phyloP scores from a whole-genome alignment of 106 monocot species.

The Agapanthus africanus region DNA sequence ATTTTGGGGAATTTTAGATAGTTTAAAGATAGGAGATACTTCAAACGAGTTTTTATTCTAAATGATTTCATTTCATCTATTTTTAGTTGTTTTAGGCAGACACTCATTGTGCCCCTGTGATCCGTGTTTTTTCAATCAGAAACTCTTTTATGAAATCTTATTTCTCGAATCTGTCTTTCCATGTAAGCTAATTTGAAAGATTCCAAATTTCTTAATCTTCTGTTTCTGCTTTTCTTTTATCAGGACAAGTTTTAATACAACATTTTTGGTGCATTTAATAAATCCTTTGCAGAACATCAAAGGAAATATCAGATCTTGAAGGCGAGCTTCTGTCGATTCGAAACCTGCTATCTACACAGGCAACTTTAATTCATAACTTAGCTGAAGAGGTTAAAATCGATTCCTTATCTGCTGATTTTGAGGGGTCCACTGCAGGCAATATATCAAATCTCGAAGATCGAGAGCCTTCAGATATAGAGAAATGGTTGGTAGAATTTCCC shows the following conservation, averaged over 20 bases:
- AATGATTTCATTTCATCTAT: too few species aligned
- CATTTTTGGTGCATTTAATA: background rate
- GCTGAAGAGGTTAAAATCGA: constrained; percentile 82
- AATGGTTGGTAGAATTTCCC: constrained; percentile 74
- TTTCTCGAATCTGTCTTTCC: too few species aligned
- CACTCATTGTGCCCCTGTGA: too few species aligned
- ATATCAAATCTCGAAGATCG: constrained; percentile 54
- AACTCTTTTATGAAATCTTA: too few species aligned
- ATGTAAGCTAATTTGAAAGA: too few species aligned
- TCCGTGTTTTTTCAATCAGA: too few species aligned
- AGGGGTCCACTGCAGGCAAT: constrained; percentile 26
- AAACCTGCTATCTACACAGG: constrained; percentile 79
- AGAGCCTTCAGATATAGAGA: constrained; percentile 77
- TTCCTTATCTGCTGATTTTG: constrained; percentile 48
- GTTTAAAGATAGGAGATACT: too few species aligned
- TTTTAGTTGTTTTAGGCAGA: too few species aligned
- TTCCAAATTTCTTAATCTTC: too few species aligned
- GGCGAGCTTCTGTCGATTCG: constrained; percentile 88
- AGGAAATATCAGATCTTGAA: constrained; percentile 95
- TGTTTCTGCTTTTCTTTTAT: too few species aligned
- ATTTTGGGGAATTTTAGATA: too few species aligned
- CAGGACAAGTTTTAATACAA: background rate
- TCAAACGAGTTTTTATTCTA: too few species aligned
- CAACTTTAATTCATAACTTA: constrained; percentile 78
- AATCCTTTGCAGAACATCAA: constrained; percentile 65